Base-by-base conservation (phyloP, 257 asterid species). In the Ilex aquifolium region DNA sequence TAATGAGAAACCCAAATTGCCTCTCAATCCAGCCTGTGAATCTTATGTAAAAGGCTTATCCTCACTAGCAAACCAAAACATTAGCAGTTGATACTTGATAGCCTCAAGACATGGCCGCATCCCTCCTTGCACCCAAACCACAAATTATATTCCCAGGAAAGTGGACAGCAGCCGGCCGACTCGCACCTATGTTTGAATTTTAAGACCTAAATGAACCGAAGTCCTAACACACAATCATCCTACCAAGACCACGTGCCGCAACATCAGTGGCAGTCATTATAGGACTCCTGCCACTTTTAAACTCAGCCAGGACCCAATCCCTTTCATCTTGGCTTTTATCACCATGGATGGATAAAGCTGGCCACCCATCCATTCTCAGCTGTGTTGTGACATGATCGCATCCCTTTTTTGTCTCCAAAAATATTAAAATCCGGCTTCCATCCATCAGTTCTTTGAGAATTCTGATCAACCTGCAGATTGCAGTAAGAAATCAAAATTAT, bases 171-270 rank as follows among this genome's bases (percentile, higher is more conserved):
- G 95, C 98, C 96, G 90, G 78, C 57, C 72, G 94, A 91, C 95
- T 80, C 82, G 64, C 42, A 36, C 60, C 68, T 61, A 77, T 57
- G 61, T 57, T 64, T 27, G 64, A 70, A 65, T 40, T 49, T 51
- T 68, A 65, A 61, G 64, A 67, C 79, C 84, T 71, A 82, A 69
- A 72, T 56, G 66, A 63, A 70, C 93, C 95, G 76, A 88, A 74
- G 72, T 83, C 74, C 55, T 67, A 62, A 81, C 82, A 76, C 86
- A 27, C 74, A 72, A 62, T 77, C 70, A 82, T 82, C 94, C 93
- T 91, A 91, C 97, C 97, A 76, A 90, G 96, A 78, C 97, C 97
- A 77, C 97, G 96, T 46, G 97, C 97, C 76, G 97, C 97, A 68
- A 90, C 97, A 80, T 90, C 97, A 70, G 96, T 90, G 74, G 97